A percentile compares a stretch with the other conserved stretches of the same genome.
These are phyloP conservation scores for Silene conica DNA, from an alignment of 148 eudicot species.

Conservation along the genomic window DNA sequence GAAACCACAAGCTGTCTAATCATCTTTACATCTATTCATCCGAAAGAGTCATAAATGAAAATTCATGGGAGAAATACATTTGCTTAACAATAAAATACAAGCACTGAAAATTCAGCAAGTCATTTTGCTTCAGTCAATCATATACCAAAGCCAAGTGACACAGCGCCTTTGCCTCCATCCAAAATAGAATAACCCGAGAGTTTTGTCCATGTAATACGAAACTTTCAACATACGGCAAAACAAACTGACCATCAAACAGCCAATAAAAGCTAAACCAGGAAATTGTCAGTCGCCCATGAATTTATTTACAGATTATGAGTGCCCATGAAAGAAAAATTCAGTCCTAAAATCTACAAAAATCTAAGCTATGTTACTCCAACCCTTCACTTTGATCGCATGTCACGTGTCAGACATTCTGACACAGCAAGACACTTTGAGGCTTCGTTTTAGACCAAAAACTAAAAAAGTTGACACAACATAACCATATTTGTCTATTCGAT, in stretches of 20 bases:
- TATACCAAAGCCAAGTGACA: neutral
- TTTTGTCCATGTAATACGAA: neutral
- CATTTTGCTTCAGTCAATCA: neutral
- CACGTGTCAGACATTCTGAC: too few relatives aligned
- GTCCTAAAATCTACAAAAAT: too few relatives aligned
- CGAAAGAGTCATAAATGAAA: neutral
- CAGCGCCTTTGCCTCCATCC: too few relatives aligned
- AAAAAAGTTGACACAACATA: too few relatives aligned
- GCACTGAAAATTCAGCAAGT: neutral
- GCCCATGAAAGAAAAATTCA: too few relatives aligned
- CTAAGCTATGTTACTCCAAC: too few relatives aligned
- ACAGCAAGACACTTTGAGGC: too few relatives aligned
- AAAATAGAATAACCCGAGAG: too few relatives aligned
- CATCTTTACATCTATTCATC: neutral
- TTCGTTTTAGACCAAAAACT: too few relatives aligned
- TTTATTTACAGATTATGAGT: neutral
- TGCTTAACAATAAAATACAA: neutral
- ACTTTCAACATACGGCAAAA: neutral
- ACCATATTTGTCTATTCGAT: too few relatives aligned
- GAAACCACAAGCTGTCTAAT: neutral
- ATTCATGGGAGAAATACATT: neutral
- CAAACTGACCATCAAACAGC: neutral
- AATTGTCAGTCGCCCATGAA: neutral
- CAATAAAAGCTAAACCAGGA: neutral
- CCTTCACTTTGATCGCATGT: too few relatives aligned